These are phyloP conservation scores for Rhizophagus clarus DNA, from an alignment of 192 early-diverging fungal species.

Conservation along the genomic window DNA sequence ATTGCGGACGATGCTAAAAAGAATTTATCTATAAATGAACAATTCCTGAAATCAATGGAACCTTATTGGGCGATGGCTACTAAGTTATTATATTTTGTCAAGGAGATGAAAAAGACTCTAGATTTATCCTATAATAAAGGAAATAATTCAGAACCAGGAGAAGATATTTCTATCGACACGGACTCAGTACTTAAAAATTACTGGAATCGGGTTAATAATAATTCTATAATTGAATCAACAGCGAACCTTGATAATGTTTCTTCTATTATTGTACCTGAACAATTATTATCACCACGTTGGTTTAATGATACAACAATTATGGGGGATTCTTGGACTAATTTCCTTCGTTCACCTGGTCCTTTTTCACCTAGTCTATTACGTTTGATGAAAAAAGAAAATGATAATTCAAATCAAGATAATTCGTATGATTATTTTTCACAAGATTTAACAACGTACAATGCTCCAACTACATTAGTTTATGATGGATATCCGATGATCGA, in stretches of 20 bases:
- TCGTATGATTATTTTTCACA: slow-evolving; percentile 10
- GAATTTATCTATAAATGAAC: slow-evolving; percentile 46
- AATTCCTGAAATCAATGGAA: slow-evolving; percentile 45
- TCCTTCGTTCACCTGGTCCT: neutral
- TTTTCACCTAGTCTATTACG: neutral
- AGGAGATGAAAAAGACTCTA: neutral
- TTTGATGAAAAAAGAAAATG: neutral
- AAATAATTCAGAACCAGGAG: neutral
- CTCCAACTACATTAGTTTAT: neutral
- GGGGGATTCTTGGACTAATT: slow-evolving; percentile 8
- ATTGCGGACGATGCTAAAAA: slow-evolving; percentile 44
- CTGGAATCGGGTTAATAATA: neutral
- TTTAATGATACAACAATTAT: neutral
- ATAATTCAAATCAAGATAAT: neutral
- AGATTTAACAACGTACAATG: slow-evolving; percentile 9
- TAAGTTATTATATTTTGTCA: slow-evolving; percentile 36
- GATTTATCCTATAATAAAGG: neutral
- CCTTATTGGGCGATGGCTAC: slow-evolving; percentile 57
- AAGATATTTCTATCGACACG: neutral
- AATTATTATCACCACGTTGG: neutral
- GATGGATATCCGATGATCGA: neutral
- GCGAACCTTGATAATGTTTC: neutral
- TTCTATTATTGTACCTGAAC: neutral
- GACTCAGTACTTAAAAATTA: slow-evolving; percentile 1
- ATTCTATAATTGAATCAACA: neutral